Evolutionary conservation across 331 rosid genomes (phyloP), one percentile per base, ranked within the genome.

Genomic region (Cydonia oblonga): DNA sequence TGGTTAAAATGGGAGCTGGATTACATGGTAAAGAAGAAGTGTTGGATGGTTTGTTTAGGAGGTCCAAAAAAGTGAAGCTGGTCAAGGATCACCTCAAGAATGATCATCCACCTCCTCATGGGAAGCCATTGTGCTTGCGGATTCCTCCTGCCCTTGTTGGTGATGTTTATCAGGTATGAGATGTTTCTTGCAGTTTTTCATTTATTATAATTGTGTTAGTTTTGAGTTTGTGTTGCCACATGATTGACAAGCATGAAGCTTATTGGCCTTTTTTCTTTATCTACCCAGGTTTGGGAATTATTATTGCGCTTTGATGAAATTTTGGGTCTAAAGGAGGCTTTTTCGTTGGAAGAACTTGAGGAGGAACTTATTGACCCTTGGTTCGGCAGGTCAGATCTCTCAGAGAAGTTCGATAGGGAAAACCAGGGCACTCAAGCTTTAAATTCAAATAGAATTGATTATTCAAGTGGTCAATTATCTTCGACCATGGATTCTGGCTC

Each of bases 291-390:
- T 71, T 96, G 96, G 97, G 96, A 91, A 71, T 83, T 80, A 66
- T 73, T 90, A 22, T 80, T 81, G 33, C 86, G 97, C 72, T 96
- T 91, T 70, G 81, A 79, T 46, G 97, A 85, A 80, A 82, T 82
- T 78, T 79, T 96, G 88, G 90, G 88, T 72, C 82, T 91, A 81
- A 78, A 86, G 72, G 90, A 88, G 61, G 80, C 86, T 18, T 80
- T 85, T 62, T 83, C 84, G 40, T 77, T 96, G 67, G 88, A 86
- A 75, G 97, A 88, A 74, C 86, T 96, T 61, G 99, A 90, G 80
- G 87, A 83, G 75, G 99, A 91, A 67, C 99, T 96, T 64, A 73
- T 92, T 64, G 86, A 86, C 82, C 99, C 97, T 73, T 89, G 90
- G 99, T 84, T 81, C 61, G 85, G 87, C 72, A 87, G 81, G 74